Base-by-base conservation (phyloP, 164 flowering plant genomes). In the Chimonanthus praecox region DNA sequence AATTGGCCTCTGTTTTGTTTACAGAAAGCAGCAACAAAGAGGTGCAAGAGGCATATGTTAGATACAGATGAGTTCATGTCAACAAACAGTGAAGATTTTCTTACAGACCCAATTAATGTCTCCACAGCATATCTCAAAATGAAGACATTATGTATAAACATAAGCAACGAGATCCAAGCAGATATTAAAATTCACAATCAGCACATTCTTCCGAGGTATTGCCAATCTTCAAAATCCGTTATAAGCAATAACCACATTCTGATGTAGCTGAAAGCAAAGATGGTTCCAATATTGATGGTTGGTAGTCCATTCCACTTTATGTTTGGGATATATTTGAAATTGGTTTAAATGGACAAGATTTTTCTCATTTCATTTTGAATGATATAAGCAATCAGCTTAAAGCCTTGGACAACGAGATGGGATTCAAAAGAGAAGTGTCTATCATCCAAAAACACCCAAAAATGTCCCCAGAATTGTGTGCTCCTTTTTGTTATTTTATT, bases 51-150 rank as follows among this genome's bases (percentile, higher is more conserved):
- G 75, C 94, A 89, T 82, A 88, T 92, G 96, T 54, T 84, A 44
- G 97, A 92, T 72, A 92, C 97, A 5, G 98, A 94, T 78, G 98
- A 94, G 80, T 88, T 87, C 78, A 78, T 94, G 75, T 88, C 97
- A 49, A 80, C 76, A 82, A 90, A 83, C 83, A 75, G 87, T 18
- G 98, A 92, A 47, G 84, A 88, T 77, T 82, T 85, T 49, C 80
- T 89, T 49, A 76, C 85, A 83, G 97, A 94, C 54, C 82, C 85
- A 15, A 73, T 87, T 50, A 84, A 93, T 63, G 84, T 85, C 20
- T 81, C 94, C 54, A 89, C 95, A 50, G 96, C 96, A 44, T 94
- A 90, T 73, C 76, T 83, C 73, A 94, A 90, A 84, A 94, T 90
- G 94, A 94, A 92, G 83, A 89, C 84, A 68, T 81, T 92, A 20